Evolutionary conservation across 306 rosid genomes (phyloP), one percentile per base, ranked within the genome.

Genomic region (Herpetospermum pedunculosum): DNA sequence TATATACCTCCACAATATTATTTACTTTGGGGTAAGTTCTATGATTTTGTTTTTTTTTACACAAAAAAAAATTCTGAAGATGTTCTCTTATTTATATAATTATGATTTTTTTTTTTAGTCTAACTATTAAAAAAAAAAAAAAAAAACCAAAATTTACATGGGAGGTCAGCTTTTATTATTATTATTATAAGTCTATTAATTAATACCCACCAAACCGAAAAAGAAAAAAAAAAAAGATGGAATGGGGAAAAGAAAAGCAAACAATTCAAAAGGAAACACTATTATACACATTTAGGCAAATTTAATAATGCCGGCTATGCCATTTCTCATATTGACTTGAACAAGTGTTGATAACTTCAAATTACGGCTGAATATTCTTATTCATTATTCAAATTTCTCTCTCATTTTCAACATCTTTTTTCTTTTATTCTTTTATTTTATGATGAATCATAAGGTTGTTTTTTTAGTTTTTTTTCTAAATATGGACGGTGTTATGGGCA

Each of bases 301-400:
- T 64, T 8, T 54, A 34, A 64, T n/a, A 37, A 35, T 37, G 71
- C 72, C 50, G 52, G 52, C 72, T 52, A 65, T 12, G 11, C 10
- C 72, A 65, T 65, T 57, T 57, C 18, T 40, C 46, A 4, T 65
- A 37, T 65, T 65, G 49, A 63, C 70, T 63, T 35, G 30, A 64
- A n/a, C 0, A 37, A 65, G 69, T 60, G 28, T 60, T 16, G 69
- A 60, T 21, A 38, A 65, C 72, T 65, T 65, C 49, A 37, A n/a
- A 64, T 35, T 62, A 64, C 19, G 48, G 8, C 15, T 18, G 30
- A 63, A 63, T 63, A 7, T 63, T 63, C 70, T n/a, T 18, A 63
- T 63, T 63, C 37, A 14, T 26, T 57, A 13, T 10, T 26, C 37
- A 12, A 26, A 26, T 55, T 55, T 55, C 35, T 12, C 63, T 26